A percentile compares a stretch with the other conserved stretches of the same genome.
These are phyloP conservation scores for Spiraea crenata DNA, from an alignment of 331 rosid species.

Conservation along the genomic window DNA sequence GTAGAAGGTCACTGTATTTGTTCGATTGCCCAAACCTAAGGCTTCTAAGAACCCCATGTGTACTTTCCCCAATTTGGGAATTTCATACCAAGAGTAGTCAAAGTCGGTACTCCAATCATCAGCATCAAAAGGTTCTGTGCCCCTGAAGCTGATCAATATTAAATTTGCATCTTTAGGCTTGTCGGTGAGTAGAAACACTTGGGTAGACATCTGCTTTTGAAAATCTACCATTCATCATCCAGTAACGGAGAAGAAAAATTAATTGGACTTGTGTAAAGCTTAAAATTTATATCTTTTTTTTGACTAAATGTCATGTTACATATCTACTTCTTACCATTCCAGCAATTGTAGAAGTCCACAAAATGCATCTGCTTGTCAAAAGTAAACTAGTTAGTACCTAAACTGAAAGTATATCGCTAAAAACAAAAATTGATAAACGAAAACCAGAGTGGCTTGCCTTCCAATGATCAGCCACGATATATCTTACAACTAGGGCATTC, in stretches of 20 bases:
- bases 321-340: constrained; percentile 43
- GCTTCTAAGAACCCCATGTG: constrained; percentile 88
- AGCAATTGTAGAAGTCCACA: constrained; percentile 48
- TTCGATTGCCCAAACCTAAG: constrained; percentile 67
- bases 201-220: constrained; percentile 56
- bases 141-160: constrained; percentile 71
- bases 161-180: constrained; percentile 61
- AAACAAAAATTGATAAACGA: neutral
- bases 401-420: neutral
- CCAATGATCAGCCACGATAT: constrained; percentile 59
- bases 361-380: constrained; percentile 49
- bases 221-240: constrained; percentile 37
- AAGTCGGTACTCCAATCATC: constrained; percentile 82
- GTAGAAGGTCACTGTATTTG: constrained; percentile 36
- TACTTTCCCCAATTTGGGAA: constrained; percentile 62
- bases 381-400: neutral
- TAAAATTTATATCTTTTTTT: neutral
- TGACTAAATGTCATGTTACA: constrained; percentile 12
- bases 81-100: constrained; percentile 79
- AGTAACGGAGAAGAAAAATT: neutral
- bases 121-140: constrained; percentile 79
- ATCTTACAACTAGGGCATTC: constrained; percentile 51
- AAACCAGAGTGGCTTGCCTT: constrained; percentile 43
- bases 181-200: constrained; percentile 65
- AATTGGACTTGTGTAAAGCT: neutral